Percentiles rank a stretch among this genome's conserved stretches.
Evolutionary conservation across 441 rosid species (phyloP).

Genomic region (Brassica balearica): DNA sequence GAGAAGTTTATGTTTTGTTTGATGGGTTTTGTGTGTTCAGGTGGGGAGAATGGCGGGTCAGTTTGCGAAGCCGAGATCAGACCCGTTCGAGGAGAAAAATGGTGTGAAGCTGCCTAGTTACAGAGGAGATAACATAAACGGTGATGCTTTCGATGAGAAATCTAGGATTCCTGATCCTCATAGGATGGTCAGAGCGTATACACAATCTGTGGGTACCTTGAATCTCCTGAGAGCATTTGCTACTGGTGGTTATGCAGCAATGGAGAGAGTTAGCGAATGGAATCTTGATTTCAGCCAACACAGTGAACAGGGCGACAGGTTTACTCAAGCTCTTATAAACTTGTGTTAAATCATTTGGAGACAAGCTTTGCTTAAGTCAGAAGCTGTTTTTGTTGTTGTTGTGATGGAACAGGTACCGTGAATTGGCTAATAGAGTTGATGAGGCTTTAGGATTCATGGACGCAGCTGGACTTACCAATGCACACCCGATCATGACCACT

Average conservation of each 20-base stretch:
- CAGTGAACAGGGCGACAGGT: conserved; percentile 96
- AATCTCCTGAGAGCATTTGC: conserved; percentile 96
- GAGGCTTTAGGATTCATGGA: conserved; percentile 98
- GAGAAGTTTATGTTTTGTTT: conserved; percentile 2
- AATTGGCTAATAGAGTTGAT: conserved; percentile 88
- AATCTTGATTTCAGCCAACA: conserved; percentile 90
- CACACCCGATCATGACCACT: conserved; percentile 90
- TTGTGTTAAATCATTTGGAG: not conserved
- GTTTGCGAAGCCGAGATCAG: conserved; percentile 95
- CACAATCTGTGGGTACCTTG: conserved; percentile 87
- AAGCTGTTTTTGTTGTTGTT: conserved; percentile 15
- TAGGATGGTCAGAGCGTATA: conserved; percentile 90
- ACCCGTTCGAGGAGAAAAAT: conserved; percentile 72
- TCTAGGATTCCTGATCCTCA: conserved; percentile 91
- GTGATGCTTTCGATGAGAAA: conserved; percentile 84
- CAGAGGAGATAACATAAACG: conserved; percentile 94
- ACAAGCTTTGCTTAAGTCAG: not conserved
- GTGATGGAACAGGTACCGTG: conserved; percentile 70
- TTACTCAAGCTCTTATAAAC: not conserved
- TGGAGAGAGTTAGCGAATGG: conserved; percentile 98
- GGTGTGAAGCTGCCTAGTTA: conserved; percentile 94
- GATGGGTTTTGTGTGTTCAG: conserved; percentile 39
- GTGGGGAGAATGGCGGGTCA: conserved; percentile 98
- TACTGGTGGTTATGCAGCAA: conserved; percentile 96
- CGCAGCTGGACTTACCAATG: conserved; percentile 91